Percentiles rank a stretch among this genome's conserved stretches.
These are phyloP conservation scores for Colletotrichum scovillei DNA, from an alignment of 2,329 filamentous ascomycete species.

Conservation along the genomic window DNA sequence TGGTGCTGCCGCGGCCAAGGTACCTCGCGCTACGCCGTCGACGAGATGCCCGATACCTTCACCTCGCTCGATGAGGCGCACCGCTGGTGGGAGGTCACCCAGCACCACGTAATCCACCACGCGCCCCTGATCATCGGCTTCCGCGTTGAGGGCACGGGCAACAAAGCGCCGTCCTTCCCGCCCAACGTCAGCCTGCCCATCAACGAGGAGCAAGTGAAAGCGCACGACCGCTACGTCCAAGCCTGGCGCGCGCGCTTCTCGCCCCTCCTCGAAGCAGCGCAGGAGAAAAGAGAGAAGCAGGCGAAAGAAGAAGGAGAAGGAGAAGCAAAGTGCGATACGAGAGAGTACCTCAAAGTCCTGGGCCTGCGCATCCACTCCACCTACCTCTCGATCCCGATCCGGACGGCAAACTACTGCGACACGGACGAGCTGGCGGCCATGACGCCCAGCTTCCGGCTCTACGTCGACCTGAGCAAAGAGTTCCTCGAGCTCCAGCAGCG, in stretches of 20 bases:
- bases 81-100: slow-evolving; percentile 30
- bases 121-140: slow-evolving; percentile 24
- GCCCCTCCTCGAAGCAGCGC: slow-evolving; percentile 38
- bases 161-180: background rate
- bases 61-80: slow-evolving; percentile 20
- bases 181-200: slow-evolving; percentile 12
- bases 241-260: slow-evolving; percentile 11
- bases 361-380: slow-evolving; percentile 18
- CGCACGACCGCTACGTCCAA: slow-evolving; percentile 34
- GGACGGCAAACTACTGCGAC: slow-evolving; percentile 44
- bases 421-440: slow-evolving; percentile 48
- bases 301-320: background rate
- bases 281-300: background rate
- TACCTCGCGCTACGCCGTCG: slow-evolving; percentile 17
- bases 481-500: slow-evolving; percentile 6
- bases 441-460: slow-evolving; percentile 51
- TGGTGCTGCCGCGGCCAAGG: slow-evolving; percentile 27
- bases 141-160: slow-evolving; percentile 18
- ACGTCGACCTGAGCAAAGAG: slow-evolving; percentile 9
- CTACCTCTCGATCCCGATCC: slow-evolving; percentile 42
- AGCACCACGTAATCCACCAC: slow-evolving; percentile 23
- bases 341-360: slow-evolving; percentile 13
- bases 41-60: slow-evolving; percentile 27
- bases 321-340: background rate
- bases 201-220: slow-evolving; percentile 14